Conservation (phyloP, 768 basidiomycete genomes). For the Floccularia luteovirens region DNA sequence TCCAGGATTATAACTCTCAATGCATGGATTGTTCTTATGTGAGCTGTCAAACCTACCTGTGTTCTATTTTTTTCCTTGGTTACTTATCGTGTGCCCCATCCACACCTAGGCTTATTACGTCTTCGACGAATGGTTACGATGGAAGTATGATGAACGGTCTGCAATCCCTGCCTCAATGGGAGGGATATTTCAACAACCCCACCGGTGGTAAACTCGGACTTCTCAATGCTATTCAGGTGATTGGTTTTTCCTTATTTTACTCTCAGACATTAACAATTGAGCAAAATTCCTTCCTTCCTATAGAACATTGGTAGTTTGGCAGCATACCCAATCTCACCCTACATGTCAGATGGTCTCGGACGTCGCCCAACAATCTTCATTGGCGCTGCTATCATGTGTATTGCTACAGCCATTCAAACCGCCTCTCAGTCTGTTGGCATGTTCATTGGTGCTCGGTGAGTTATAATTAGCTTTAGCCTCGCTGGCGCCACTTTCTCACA, state of each 20-base stretch:
- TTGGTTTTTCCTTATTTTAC: no score
- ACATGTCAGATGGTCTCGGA: conserved; percentile 65
- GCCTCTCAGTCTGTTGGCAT: conserved; percentile 66
- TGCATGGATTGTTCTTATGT: conserved; percentile 66
- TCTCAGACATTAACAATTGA: neutral
- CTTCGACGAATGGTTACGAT: conserved; percentile 71
- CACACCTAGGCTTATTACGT: conserved; percentile 63
- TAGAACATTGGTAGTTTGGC: conserved; percentile 67
- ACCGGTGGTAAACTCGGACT: conserved; percentile 52
- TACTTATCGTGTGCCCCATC: neutral
- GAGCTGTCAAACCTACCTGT: conserved; percentile 10
- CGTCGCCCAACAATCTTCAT: conserved; percentile 59
- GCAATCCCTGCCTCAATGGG: conserved; percentile 62
- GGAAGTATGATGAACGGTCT: conserved; percentile 79
- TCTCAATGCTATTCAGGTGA: conserved; percentile 68
- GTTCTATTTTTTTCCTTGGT: neutral
- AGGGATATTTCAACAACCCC: conserved; percentile 51
- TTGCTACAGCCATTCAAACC: conserved; percentile 62
- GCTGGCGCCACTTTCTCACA: neutral
- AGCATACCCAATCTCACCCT: conserved; percentile 65
- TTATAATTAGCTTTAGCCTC: conserved; percentile 4
- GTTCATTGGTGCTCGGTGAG: conserved; percentile 73
- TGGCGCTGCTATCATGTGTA: conserved; percentile 65
- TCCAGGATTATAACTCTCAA: conserved; percentile 54
- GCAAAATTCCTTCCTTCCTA: neutral